Conservation (phyloP, 805 yeast species). For the Zygosaccharomyces bisporus region DNA sequence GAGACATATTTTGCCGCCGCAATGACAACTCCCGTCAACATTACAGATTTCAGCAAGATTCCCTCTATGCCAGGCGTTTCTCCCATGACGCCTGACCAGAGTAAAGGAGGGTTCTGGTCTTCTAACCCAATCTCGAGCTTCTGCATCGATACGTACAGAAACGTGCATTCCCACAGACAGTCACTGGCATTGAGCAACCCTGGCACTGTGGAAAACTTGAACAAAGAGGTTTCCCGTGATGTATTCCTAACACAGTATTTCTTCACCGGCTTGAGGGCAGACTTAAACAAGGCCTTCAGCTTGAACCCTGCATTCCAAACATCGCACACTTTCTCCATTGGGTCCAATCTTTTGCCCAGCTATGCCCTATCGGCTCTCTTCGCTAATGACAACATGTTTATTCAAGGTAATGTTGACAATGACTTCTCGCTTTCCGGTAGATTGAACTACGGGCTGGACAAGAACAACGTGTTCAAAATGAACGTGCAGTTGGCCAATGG, state of each 20-base stretch:
- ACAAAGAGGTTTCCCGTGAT: conserved; percentile 90
- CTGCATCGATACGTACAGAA: conserved; percentile 68
- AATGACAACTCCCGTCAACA: conserved; percentile 42
- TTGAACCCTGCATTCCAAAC: conserved; percentile 96
- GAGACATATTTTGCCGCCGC: not conserved
- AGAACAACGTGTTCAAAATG: conserved; percentile 70
- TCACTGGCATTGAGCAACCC: conserved; percentile 84
- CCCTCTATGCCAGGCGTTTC: conserved; percentile 58
- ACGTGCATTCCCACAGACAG: conserved; percentile 71
- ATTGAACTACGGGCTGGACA: conserved; percentile 86
- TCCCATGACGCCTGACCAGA: conserved; percentile 49
- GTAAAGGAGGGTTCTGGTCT: conserved; percentile 59
- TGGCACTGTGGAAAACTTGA: conserved; percentile 89
- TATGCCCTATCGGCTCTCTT: conserved; percentile 88
- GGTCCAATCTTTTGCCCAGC: conserved; percentile 80
- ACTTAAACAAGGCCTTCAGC: conserved; percentile 84
- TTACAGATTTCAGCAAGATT: conserved; percentile 59
- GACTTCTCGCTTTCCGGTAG: conserved; percentile 84
- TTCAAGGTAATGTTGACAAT: conserved; percentile 90
- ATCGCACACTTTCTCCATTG: conserved; percentile 87
- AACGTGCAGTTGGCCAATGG: conserved; percentile 83
- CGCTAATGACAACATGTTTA: conserved; percentile 78
- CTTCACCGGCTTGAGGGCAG: conserved; percentile 96
- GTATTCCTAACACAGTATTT: conserved; percentile 85
- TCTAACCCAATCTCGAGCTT: conserved; percentile 80